phyloP scores from a whole-genome alignment of 2,329 filamentous ascomycete genomes.

The Fusarium pseudonygamai region DNA sequence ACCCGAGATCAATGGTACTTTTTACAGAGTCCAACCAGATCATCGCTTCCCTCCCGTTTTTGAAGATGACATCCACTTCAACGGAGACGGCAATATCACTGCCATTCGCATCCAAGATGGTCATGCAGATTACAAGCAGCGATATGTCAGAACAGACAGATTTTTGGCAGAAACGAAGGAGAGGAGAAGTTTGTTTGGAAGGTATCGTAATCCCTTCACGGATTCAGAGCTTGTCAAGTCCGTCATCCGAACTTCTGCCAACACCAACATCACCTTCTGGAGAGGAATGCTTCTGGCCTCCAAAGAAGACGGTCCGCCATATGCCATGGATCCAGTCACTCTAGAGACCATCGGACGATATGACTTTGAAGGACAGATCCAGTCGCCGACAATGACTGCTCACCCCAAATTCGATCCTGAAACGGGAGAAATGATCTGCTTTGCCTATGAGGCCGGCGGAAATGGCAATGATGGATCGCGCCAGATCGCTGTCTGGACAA shows the following conservation, averaged over 20 bases:
- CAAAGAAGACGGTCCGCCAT: constrained; percentile 13
- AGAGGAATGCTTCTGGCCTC: constrained; percentile 7
- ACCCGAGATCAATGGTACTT: constrained; percentile 14
- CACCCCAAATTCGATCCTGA: constrained; percentile 9
- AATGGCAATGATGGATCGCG: constrained; percentile 4
- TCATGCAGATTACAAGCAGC: constrained; percentile 6
- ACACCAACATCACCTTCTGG: constrained; percentile 19
- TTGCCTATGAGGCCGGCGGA: constrained; percentile 6
- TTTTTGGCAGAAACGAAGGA: background rate
- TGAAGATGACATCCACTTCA: constrained; percentile 26
- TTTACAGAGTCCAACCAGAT: constrained; percentile 26
- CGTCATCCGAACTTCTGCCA: constrained; percentile 6
- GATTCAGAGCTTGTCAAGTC: constrained; percentile 12
- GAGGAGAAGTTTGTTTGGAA: constrained; percentile 11
- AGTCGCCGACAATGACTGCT: constrained; percentile 1
- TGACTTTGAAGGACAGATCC: constrained; percentile 17
- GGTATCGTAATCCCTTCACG: constrained; percentile 15
- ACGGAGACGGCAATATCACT: constrained; percentile 21
- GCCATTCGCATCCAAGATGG: constrained; percentile 2
- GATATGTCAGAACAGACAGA: constrained; percentile 9
- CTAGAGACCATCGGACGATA: constrained; percentile 2
- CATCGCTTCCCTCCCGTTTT: constrained; percentile 11
- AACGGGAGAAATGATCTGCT: constrained; percentile 4
- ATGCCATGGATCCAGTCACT: constrained; percentile 12
- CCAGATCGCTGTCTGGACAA: background rate